A percentile compares a stretch with the other conserved stretches of the same genome.
phyloP scores from a whole-genome alignment of 345 rosid species.

The Eutrema yunnanense region DNA sequence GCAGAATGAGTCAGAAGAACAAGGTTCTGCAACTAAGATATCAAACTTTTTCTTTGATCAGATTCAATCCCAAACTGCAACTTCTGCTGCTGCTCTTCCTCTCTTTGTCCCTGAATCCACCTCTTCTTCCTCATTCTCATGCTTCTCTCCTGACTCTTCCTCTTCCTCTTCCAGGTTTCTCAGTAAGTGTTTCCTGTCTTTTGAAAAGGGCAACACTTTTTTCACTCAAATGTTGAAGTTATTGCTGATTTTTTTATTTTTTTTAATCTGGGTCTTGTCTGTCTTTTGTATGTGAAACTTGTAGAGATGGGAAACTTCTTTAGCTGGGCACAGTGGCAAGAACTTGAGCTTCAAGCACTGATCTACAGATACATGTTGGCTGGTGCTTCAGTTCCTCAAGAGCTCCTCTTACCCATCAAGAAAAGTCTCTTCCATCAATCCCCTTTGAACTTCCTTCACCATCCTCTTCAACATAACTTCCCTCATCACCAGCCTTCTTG shows the following conservation, averaged over 20 bases:
- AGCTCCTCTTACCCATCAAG: slow-evolving; percentile 56
- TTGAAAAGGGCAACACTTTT: background rate
- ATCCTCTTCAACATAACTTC: slow-evolving; percentile 24
- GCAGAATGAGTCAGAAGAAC: slow-evolving; percentile 56
- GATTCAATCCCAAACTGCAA: slow-evolving; percentile 33
- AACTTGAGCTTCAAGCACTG: slow-evolving; percentile 86
- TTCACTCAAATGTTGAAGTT: slow-evolving; percentile 2
- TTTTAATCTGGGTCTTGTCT: background rate
- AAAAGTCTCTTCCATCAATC: slow-evolving; percentile 38
- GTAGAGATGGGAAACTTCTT: slow-evolving; percentile 71
- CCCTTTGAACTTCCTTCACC: slow-evolving; percentile 37
- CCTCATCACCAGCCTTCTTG: slow-evolving; percentile 22
- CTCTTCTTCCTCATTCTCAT: slow-evolving; percentile 45
- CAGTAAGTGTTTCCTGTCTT: slow-evolving; percentile 35
- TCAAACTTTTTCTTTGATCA: slow-evolving; percentile 59
- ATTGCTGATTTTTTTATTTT: background rate
- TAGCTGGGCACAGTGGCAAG: slow-evolving; percentile 82
- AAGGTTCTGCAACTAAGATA: slow-evolving; percentile 50
- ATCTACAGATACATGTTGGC: slow-evolving; percentile 74
- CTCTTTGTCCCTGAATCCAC: slow-evolving; percentile 54
- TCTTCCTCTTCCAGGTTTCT: slow-evolving; percentile 38
- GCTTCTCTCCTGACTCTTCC: slow-evolving; percentile 31
- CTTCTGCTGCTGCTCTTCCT: slow-evolving; percentile 58
- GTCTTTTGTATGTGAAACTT: background rate
- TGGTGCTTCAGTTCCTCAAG: slow-evolving; percentile 66